Evolutionary conservation across 352 stramenopile species (phyloP), one percentile per base, ranked within the genome.

Genomic region (Globisporangium camurandrum): DNA sequence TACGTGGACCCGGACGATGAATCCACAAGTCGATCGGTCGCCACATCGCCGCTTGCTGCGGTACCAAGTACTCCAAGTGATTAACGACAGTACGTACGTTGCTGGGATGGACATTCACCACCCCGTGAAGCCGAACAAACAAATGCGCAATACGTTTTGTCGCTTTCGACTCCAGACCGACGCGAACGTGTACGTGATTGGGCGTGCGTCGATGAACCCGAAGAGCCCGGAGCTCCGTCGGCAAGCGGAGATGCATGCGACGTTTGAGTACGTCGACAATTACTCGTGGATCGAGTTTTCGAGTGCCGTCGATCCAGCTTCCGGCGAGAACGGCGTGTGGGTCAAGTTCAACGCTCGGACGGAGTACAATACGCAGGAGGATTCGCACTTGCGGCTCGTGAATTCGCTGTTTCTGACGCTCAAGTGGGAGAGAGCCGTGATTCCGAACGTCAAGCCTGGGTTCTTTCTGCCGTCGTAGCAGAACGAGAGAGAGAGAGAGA

Each of bases 331-430:
- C 23, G 69, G 71, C 10, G 78, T 70, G 27, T 64, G 67, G 24
- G 69, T 86, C 61, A 84, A 83, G 55, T 86, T 86, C 55, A 69
- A 78, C 30, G 71, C 67, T 23, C 64, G 71, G 19, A 69, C 71
- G 9, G 69, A 73, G 56, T 84, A 82, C 59, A 69, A 82, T 53
- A 82, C 69, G 22, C 69, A 84, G 40, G 67, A 84, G 34, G 66
- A 78, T 46, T 69, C 68, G 47, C 65, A 75, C 26, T 57, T 78
- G 49, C 65, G 68, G 11, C 68, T 78, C 22, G 63, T 78, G 17
- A 78, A 78, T 56, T 61, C 63, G 4, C 69, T 78, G n/a, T 73
- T 56, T 28, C 52, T 64, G 46, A 75, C 66, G 17, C 69, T 84
- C 61, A 64, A 69, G 40, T 84, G 71, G 74, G 74, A 86, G 58